These are phyloP conservation scores for Volvox africanus DNA, from an alignment of 139 green algal species.

Conservation along the genomic window DNA sequence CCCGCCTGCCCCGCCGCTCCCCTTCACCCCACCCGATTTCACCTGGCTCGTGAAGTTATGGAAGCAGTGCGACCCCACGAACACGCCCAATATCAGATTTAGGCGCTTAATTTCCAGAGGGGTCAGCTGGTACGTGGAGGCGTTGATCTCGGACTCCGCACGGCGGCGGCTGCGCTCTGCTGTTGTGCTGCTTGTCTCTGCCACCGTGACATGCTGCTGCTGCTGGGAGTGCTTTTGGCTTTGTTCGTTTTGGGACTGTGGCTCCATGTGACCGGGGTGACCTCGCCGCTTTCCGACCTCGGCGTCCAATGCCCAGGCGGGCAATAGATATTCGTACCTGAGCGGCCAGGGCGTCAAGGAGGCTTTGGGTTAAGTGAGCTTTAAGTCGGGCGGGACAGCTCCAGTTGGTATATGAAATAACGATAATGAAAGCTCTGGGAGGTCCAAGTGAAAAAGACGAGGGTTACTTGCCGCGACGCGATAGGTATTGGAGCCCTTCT, in stretches of 20 bases:
- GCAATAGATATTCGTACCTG: constrained; percentile 95
- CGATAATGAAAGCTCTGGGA: too few species aligned
- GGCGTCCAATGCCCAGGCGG: constrained; percentile 71
- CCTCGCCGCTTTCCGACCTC: constrained; percentile 7
- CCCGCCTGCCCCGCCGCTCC: background rate
- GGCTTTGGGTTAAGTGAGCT: background rate
- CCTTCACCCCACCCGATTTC: background rate
- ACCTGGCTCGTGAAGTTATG: constrained; percentile 46
- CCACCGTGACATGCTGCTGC: background rate
- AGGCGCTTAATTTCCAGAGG: constrained; percentile 29
- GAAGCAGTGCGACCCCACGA: constrained; percentile 43
- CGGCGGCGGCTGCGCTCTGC: constrained; percentile 31
- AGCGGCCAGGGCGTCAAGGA: background rate
- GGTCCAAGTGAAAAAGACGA: too few species aligned
- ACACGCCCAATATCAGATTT: constrained; percentile 45
- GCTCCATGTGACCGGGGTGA: background rate
- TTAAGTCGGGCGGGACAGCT: background rate
- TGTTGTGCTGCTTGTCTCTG: background rate
- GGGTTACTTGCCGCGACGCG: too few species aligned
- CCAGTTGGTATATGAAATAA: too few species aligned
- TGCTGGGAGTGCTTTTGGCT: background rate
- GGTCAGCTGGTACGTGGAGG: constrained; percentile 3
- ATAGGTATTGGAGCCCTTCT: too few species aligned
- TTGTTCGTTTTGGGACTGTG: constrained; percentile 4
- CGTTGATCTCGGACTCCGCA: background rate